Evolutionary conservation across 352 stramenopile species (phyloP), one percentile per base, ranked within the genome.

Genomic region (Globisporangium ultimum): DNA sequence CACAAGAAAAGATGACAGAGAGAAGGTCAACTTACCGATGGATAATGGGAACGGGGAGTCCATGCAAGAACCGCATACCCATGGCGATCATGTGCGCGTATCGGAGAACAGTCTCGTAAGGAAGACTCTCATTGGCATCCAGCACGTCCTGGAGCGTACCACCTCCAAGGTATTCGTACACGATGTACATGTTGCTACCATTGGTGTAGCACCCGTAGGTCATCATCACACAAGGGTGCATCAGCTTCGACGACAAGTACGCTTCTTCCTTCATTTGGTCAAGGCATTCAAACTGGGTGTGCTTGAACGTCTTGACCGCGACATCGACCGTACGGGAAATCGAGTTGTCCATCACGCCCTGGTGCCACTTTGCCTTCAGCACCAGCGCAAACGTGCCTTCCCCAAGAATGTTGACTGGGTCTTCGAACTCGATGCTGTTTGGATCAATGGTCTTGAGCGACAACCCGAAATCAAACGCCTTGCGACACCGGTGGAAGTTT

Each of bases 141-240:
- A 93, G 75, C 32, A 89, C 49, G 47, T 93, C 73, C 64, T 93
- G 83, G 21, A 93, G 65, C n/a, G 83, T 93, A n/a, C 83, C 83
- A 20, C 80, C 83, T 10, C 83, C 83, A 17, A 93, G 68, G 57
- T 88, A 91, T 48, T 93, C 83, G 48, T 83, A 93, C 63, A 93
- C 78, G 49, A 93, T 87, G 66, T 91, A 91, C 54, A 93, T 66
- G 66, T 89, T 88, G 52, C 76, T 88, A 3, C 80, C 80, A 32
- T 67, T 89, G 12, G 83, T 93, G 60, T 89, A 93, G 60, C 83
- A 93, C 0, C 83, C 83, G 32, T 93, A 93, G 13, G 83, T 93
- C 68, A 87, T 85, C 83, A 93, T 93, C 22, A 93, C 79, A 53
- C 80, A 89, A 18, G 80, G 83, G 24, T 93, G 83, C 24, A 91